These are phyloP conservation scores for Hypericum perforatum DNA, from an alignment of 345 rosid genomes.

Conservation along the genomic window DNA sequence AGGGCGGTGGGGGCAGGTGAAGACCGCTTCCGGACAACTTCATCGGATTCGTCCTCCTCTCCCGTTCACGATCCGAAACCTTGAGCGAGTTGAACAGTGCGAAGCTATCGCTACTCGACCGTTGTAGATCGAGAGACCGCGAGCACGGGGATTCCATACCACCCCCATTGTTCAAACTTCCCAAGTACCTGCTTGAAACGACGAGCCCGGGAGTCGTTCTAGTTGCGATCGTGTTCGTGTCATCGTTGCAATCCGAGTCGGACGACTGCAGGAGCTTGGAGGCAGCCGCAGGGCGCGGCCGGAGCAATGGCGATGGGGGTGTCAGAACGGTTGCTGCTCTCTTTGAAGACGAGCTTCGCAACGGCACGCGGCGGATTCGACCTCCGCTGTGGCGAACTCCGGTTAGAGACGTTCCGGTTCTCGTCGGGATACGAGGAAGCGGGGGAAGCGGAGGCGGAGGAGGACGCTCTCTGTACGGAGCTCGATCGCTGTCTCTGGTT, in stretches of 20 bases:
- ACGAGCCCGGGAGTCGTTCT: conserved; percentile 22
- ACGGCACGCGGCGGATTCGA: conserved; percentile 19
- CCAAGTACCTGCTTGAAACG: conserved; percentile 19
- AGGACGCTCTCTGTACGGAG: conserved; percentile 35
- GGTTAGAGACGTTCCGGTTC: conserved; percentile 20
- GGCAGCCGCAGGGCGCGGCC: conserved; percentile 42
- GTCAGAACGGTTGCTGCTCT: conserved; percentile 23
- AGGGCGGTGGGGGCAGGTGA: conserved; percentile 47
- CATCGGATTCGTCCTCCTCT: not conserved
- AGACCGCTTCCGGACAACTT: conserved; percentile 12
- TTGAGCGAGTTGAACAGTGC: conserved; percentile 15
- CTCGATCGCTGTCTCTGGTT: conserved; percentile 26
- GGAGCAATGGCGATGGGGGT: conserved; percentile 16
- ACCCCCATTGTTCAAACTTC: not conserved
- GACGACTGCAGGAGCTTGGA: conserved; percentile 50
- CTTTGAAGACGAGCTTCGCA: conserved; percentile 21
- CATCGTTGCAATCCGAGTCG: conserved; percentile 33
- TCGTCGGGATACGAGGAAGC: conserved; percentile 23
- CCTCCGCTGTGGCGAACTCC: conserved; percentile 16
- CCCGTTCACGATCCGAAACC: conserved; percentile 17
- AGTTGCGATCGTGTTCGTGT: conserved; percentile 21
- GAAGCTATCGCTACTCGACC: conserved; percentile 11
- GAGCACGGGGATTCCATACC: conserved; percentile 18
- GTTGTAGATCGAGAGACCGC: conserved; percentile 29
- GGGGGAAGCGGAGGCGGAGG: conserved; percentile 28